phyloP scores from a whole-genome alignment of 2,329 filamentous ascomycete species.

The Mollisia scopiformis region DNA sequence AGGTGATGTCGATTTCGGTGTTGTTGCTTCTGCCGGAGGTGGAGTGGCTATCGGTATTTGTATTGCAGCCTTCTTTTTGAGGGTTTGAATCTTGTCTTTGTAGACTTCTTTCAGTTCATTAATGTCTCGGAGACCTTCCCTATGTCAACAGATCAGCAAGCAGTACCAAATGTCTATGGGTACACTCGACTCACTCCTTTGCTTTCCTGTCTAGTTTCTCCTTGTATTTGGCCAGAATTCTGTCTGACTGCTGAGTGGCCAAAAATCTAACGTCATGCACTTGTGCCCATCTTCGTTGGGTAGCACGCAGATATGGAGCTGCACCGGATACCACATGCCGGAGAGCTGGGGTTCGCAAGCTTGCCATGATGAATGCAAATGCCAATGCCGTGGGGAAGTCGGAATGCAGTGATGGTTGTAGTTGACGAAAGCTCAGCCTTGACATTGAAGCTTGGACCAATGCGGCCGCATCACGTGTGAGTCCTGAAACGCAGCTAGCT shows the following conservation, averaged over 20 bases:
- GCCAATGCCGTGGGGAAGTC: background rate
- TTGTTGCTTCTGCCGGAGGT: conserved; percentile 39
- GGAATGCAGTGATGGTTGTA: background rate
- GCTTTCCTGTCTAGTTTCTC: conserved; percentile 85
- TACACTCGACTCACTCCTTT: conserved; percentile 50
- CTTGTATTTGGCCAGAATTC: conserved; percentile 82
- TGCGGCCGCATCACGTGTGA: background rate
- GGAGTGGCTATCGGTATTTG: conserved; percentile 41
- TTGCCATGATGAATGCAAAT: conserved; percentile 46
- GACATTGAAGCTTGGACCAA: background rate
- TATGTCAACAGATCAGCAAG: conserved; percentile 21
- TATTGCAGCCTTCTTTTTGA: conserved; percentile 69
- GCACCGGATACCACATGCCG: conserved; percentile 42
- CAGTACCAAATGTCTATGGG: background rate
- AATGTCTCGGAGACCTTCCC: conserved; percentile 69
- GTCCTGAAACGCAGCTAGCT: background rate
- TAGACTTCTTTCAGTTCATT: conserved; percentile 82
- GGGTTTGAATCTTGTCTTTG: conserved; percentile 75
- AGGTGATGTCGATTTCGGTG: conserved; percentile 35
- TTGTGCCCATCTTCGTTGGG: conserved; percentile 84
- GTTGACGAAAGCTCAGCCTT: background rate
- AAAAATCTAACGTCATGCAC: conserved; percentile 92
- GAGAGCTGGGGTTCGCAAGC: conserved; percentile 49
- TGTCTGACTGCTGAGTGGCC: conserved; percentile 71
- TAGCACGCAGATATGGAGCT: conserved; percentile 35